These are phyloP conservation scores for Claviceps digitariae DNA, from an alignment of 2,329 filamentous ascomycete genomes.

Conservation along the genomic window DNA sequence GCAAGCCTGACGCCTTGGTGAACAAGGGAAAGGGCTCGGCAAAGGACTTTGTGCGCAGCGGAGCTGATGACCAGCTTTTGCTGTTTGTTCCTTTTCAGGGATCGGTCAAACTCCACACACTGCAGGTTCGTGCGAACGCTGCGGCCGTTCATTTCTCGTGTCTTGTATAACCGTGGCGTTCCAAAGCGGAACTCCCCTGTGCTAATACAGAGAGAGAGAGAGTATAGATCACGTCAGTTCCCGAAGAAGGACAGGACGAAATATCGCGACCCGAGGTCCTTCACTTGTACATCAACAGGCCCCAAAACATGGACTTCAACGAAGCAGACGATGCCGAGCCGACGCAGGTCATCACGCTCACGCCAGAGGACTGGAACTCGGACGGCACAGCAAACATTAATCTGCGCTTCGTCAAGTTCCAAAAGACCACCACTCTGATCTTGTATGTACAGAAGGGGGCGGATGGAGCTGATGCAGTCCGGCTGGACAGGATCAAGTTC, in stretches of 20 bases:
- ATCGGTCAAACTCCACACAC: conserved; percentile 76
- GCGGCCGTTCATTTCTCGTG: neutral
- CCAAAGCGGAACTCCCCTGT: too few relatives aligned
- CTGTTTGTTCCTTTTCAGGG: conserved; percentile 83
- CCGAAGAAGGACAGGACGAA: conserved; percentile 57
- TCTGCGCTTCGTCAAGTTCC: conserved; percentile 92
- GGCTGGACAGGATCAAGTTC: conserved; percentile 64
- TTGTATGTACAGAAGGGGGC: conserved; percentile 83
- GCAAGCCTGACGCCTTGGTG: conserved; percentile 50
- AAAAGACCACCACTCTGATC: conserved; percentile 77
- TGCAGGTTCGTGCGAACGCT: conserved; percentile 36
- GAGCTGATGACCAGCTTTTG: conserved; percentile 93
- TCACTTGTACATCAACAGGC: conserved; percentile 75
- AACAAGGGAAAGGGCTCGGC: conserved; percentile 38
- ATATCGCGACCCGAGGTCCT: conserved; percentile 69
- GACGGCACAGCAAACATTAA: conserved; percentile 59
- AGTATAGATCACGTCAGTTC: conserved; percentile 79
- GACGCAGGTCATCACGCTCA: conserved; percentile 67
- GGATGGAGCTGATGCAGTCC: conserved; percentile 69
- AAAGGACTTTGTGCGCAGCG: conserved; percentile 87
- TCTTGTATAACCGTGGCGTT: neutral
- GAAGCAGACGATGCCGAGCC: conserved; percentile 79
- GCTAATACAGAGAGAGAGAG: neutral
- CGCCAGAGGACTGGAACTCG: conserved; percentile 66
- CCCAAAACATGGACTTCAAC: conserved; percentile 86